phyloP scores from a whole-genome alignment of 1,284 basidiomycete species.

The Austropuccinia psidii region DNA sequence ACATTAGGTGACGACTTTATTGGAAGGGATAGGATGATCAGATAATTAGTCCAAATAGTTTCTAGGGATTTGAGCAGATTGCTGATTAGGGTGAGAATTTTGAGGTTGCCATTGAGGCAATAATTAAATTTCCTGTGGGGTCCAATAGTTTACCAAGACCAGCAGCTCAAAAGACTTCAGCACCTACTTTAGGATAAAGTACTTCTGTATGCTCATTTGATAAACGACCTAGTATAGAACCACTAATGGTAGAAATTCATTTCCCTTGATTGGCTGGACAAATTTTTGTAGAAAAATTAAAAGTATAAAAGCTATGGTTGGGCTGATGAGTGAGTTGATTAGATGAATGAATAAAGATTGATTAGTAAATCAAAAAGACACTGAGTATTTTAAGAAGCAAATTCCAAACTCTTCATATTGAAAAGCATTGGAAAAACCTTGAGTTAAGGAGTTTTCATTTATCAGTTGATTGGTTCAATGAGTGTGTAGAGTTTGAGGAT shows the following conservation, averaged over 20 bases:
- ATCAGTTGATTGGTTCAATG: too few species aligned
- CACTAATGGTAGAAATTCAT: not conserved
- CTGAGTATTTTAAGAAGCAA: too few species aligned
- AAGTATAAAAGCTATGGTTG: too few species aligned
- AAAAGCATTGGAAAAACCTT: too few species aligned
- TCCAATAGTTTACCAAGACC: not conserved
- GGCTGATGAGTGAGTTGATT: too few species aligned
- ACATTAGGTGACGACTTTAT: not conserved
- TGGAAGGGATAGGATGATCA: not conserved
- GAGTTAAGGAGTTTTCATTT: too few species aligned
- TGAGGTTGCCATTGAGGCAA: not conserved
- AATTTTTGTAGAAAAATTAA: too few species aligned
- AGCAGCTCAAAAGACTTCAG: not conserved
- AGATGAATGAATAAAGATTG: too few species aligned
- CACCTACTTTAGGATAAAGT: not conserved
- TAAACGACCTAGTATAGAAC: not conserved
- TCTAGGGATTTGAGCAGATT: not conserved
- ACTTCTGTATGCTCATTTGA: not conserved
- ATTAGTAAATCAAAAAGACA: too few species aligned
- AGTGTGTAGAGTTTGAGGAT: too few species aligned
- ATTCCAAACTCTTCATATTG: too few species aligned
- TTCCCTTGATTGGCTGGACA: not conserved
- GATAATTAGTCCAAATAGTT: not conserved
- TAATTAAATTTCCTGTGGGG: not conserved
- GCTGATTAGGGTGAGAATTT: not conserved